phyloP scores from a whole-genome alignment of 495 filamentous ascomycete genomes.

The Penicillium daleae region DNA sequence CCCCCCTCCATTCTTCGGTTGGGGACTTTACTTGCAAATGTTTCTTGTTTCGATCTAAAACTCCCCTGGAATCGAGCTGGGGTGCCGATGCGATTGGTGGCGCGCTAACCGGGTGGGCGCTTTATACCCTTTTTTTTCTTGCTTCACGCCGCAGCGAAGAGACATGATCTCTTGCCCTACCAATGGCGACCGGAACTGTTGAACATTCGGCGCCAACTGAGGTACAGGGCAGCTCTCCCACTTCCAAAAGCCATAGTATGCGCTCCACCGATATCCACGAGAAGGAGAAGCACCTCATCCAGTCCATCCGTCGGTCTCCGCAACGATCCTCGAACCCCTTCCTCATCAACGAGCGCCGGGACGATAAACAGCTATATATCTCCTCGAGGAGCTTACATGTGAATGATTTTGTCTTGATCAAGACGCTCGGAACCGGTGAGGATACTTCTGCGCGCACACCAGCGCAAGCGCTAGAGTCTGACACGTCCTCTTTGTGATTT shows the following conservation, averaged over 20 bases:
- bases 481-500: constrained; percentile 30
- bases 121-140: constrained; percentile 27
- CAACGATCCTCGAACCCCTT: constrained; percentile 54
- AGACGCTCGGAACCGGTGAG: constrained; percentile 87
- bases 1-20: constrained; percentile 10
- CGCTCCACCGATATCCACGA: constrained; percentile 45
- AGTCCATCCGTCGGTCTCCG: constrained; percentile 47
- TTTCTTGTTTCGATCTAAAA: constrained; percentile 22
- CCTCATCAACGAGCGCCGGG: constrained; percentile 56
- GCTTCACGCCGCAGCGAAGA: constrained; percentile 24
- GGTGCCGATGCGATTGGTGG: constrained; percentile 31
- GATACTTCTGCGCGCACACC: not conserved
- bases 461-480: constrained; percentile 23
- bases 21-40: constrained; percentile 18
- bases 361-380: constrained; percentile 60
- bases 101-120: constrained; percentile 30
- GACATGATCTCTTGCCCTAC: constrained; percentile 43
- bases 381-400: constrained; percentile 60
- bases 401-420: constrained; percentile 80
- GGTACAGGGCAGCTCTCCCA: constrained; percentile 33
- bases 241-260: constrained; percentile 38
- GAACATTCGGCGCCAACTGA: constrained; percentile 46
- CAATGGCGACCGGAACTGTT: constrained; percentile 51
- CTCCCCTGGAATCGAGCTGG: constrained; percentile 18
- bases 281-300: constrained; percentile 53